phyloP scores from a whole-genome alignment of 2,329 filamentous ascomycete genomes.

The Hypoxylon sp. region DNA sequence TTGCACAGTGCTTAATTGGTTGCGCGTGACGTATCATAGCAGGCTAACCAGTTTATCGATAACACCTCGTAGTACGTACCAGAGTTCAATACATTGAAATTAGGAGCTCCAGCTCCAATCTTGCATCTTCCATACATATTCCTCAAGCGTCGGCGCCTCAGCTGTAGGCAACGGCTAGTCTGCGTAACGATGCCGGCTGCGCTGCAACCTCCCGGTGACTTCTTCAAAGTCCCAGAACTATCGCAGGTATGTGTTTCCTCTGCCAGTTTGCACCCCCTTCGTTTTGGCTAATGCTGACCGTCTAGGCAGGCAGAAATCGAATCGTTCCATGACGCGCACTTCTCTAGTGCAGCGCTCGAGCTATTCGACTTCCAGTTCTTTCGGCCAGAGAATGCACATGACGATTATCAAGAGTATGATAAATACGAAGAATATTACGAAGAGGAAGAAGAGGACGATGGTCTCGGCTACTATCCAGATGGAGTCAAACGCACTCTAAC shows the following conservation, averaged over 20 bases:
- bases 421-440: slow-evolving; percentile 53
- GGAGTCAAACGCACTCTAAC: slow-evolving; percentile 91
- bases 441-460: slow-evolving; percentile 72
- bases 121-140: slow-evolving; percentile 4
- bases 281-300: slow-evolving; percentile 48
- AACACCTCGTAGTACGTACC: background rate
- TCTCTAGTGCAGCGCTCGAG: slow-evolving; percentile 62
- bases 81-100: slow-evolving; percentile 8
- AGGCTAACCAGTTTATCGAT: slow-evolving; percentile 25
- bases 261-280: background rate
- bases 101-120: slow-evolving; percentile 6
- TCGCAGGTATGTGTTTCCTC: slow-evolving; percentile 52
- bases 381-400: slow-evolving; percentile 47
- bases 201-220: slow-evolving; percentile 23
- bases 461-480: slow-evolving; percentile 86
- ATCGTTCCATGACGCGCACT: slow-evolving; percentile 72
- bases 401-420: slow-evolving; percentile 43
- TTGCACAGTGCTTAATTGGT: slow-evolving; percentile 6
- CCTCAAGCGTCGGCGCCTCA: background rate
- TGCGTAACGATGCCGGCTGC: slow-evolving; percentile 44
- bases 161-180: slow-evolving; percentile 1
- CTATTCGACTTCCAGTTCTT: slow-evolving; percentile 64
- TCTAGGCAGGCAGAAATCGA: slow-evolving; percentile 68
- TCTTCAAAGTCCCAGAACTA: slow-evolving; percentile 54
- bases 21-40: background rate